These are phyloP conservation scores for Curvularia verruculosa DNA, from an alignment of 2,329 filamentous ascomycete genomes.

Conservation along the genomic window DNA sequence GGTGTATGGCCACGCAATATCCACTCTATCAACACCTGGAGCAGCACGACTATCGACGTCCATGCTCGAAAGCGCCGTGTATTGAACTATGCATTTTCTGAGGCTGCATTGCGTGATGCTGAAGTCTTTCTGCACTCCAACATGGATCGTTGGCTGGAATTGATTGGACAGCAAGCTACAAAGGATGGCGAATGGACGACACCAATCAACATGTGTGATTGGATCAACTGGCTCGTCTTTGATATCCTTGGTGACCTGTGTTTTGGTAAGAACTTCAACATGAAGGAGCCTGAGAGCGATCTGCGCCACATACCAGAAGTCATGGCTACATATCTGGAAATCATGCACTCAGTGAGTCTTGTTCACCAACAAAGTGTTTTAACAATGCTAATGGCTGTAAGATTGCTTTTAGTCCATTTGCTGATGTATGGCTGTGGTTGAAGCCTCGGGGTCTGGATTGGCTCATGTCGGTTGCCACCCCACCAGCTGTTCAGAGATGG, in stretches of 20 bases:
- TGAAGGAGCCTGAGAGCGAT: constrained; percentile 34
- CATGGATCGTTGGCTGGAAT: constrained; percentile 31
- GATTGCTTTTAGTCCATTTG: constrained; percentile 11
- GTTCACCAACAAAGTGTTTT: background rate
- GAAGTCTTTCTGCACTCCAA: constrained; percentile 48
- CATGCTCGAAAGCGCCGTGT: constrained; percentile 50
- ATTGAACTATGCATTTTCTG: constrained; percentile 51
- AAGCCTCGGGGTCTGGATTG: constrained; percentile 32
- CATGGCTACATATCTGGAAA: constrained; percentile 27
- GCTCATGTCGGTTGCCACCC: constrained; percentile 21
- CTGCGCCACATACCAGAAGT: constrained; percentile 29
- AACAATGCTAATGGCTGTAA: constrained; percentile 1
- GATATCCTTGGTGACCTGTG: constrained; percentile 55
- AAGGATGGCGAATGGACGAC: constrained; percentile 19
- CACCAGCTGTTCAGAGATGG: constrained; percentile 23
- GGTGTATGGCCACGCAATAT: constrained; percentile 48
- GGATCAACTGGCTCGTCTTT: constrained; percentile 49
- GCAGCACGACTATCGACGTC: constrained; percentile 32
- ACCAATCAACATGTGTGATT: constrained; percentile 26
- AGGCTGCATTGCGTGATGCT: constrained; percentile 47
- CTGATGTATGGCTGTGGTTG: constrained; percentile 27
- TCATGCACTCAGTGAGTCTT: constrained; percentile 25
- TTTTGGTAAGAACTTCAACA: constrained; percentile 47
- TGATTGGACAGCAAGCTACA: constrained; percentile 19
- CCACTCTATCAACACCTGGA: constrained; percentile 47